phyloP scores from a whole-genome alignment of 2,329 filamentous ascomycete genomes.

The Macrophomina phaseolina region DNA sequence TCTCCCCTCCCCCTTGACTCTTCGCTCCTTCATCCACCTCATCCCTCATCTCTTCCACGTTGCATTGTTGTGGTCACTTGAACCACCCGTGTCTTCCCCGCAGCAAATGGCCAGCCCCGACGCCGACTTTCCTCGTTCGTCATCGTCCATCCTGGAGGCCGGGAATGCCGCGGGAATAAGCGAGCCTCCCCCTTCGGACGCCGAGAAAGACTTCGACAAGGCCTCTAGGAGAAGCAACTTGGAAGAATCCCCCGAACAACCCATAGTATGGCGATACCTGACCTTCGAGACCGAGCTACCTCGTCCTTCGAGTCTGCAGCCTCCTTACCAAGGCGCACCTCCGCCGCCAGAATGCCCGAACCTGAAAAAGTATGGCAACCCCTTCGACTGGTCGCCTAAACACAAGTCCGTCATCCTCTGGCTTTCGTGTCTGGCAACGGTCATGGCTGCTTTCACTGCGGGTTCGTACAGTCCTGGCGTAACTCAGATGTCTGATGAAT shows the following conservation, averaged over 20 bases:
- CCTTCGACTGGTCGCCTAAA: slow-evolving; percentile 72
- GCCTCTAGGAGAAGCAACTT: slow-evolving; percentile 8
- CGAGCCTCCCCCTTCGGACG: slow-evolving; percentile 9
- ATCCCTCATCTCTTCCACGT: slow-evolving; percentile 11
- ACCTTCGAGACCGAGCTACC: slow-evolving; percentile 67
- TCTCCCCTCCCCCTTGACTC: not conserved
- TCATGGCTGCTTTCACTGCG: slow-evolving; percentile 78
- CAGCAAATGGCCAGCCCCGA: slow-evolving; percentile 46
- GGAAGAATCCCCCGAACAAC: not conserved
- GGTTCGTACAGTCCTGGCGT: slow-evolving; percentile 78
- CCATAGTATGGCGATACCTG: slow-evolving; percentile 64
- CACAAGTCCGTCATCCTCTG: slow-evolving; percentile 74
- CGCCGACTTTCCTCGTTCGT: slow-evolving; percentile 39
- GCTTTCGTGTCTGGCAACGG: slow-evolving; percentile 77
- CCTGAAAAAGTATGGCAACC: slow-evolving; percentile 69
- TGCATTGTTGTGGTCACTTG: slow-evolving; percentile 26
- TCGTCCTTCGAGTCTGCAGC: slow-evolving; percentile 46
- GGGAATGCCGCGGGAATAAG: slow-evolving; percentile 28
- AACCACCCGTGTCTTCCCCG: slow-evolving; percentile 12
- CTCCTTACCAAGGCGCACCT: slow-evolving; percentile 39
- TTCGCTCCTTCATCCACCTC: slow-evolving; percentile 1
- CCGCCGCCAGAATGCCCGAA: slow-evolving; percentile 66
- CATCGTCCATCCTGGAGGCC: slow-evolving; percentile 29
- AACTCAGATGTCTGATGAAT: slow-evolving; percentile 68
- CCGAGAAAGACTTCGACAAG: slow-evolving; percentile 16